phyloP scores from a whole-genome alignment of 2,329 filamentous ascomycete species.

The Epichloe baconii region DNA sequence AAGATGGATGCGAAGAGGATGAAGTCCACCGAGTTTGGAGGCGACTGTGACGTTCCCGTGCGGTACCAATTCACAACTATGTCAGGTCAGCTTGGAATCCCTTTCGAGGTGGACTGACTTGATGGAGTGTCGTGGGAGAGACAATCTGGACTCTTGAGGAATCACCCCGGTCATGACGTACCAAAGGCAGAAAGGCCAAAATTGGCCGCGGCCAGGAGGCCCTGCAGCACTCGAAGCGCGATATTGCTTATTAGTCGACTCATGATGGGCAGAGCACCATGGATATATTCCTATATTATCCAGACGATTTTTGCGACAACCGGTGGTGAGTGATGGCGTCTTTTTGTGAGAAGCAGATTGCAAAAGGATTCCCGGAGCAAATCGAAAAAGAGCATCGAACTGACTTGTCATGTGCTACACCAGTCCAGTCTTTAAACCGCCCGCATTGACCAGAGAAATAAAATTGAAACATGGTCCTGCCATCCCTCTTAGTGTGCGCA shows the following conservation, averaged over 20 bases:
- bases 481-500: background rate
- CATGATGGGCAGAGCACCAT: slow-evolving; percentile 7
- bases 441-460: background rate
- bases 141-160: no score
- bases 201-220: slow-evolving; percentile 8
- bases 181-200: slow-evolving; percentile 11
- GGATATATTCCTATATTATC: background rate
- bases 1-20: slow-evolving; percentile 41
- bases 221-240: slow-evolving; percentile 10
- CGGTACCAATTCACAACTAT: slow-evolving; percentile 49
- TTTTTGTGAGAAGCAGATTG: background rate
- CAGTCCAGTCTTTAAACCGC: background rate
- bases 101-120: no score
- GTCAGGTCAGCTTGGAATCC: background rate
- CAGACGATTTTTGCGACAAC: background rate
- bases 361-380: background rate
- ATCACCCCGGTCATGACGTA: slow-evolving; percentile 3
- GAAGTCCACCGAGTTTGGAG: slow-evolving; percentile 46
- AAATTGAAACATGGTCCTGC: background rate
- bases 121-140: no score
- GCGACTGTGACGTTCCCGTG: slow-evolving; percentile 36
- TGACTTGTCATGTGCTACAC: background rate
- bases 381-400: background rate
- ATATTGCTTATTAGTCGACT: slow-evolving; percentile 5
- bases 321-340: background rate